A percentile compares a stretch with the other conserved stretches of the same genome.
phyloP scores from a whole-genome alignment of 78 protist species.

The Dictyostelium firmibasis region DNA sequence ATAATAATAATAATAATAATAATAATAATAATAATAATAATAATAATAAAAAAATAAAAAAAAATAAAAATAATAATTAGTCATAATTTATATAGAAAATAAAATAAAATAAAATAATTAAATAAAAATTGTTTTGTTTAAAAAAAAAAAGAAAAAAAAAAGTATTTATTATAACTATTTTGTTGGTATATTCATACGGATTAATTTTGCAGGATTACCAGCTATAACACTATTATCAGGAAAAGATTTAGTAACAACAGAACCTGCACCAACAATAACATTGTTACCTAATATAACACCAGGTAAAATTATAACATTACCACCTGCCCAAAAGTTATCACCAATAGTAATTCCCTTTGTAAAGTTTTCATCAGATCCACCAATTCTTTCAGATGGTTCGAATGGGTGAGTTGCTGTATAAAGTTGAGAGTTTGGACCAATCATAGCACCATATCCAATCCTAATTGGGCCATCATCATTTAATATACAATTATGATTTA shows the following conservation, averaged over 20 bases:
- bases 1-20: too few species aligned
- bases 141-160: too few species aligned
- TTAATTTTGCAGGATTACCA: slow-evolving; percentile 55
- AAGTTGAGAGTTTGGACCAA: slow-evolving; percentile 77
- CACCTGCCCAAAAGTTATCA: slow-evolving; percentile 67
- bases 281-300: slow-evolving; percentile 78
- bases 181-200: not conserved
- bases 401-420: slow-evolving; percentile 84
- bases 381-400: not conserved
- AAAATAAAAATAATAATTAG: too few species aligned
- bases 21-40: too few species aligned
- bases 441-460: slow-evolving; percentile 68
- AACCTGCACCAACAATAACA: slow-evolving; percentile 75
- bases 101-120: too few species aligned
- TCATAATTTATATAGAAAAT: too few species aligned
- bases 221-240: slow-evolving; percentile 48
- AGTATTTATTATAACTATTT: too few species aligned
- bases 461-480: not conserved
- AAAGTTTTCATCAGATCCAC: slow-evolving; percentile 39
- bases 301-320: slow-evolving; percentile 44
- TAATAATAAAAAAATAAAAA: too few species aligned
- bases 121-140: too few species aligned
- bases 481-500: slow-evolving; percentile 44
- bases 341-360: slow-evolving; percentile 48
- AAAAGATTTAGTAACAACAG: slow-evolving; percentile 80